These are phyloP conservation scores for Fragaria vesca DNA, from an alignment of 306 rosid genomes.

Conservation along the genomic window DNA sequence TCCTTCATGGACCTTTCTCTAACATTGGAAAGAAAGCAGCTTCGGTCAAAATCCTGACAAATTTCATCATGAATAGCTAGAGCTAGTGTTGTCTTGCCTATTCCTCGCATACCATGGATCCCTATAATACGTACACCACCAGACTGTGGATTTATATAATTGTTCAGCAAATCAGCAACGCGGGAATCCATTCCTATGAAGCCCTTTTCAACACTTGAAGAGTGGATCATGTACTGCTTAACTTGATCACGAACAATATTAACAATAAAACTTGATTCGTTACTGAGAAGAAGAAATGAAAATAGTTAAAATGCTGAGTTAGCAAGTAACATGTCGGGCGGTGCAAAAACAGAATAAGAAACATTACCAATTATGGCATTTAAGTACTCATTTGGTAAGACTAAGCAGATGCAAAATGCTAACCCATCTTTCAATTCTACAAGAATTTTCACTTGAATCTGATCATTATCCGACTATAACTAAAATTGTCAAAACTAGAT, in stretches of 20 bases:
- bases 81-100: neutral
- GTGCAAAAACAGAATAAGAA: neutral
- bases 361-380: neutral
- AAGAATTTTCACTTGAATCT: no score
- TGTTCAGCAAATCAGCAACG: neutral
- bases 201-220: neutral
- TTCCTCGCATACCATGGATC: neutral
- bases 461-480: no score
- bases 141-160: neutral
- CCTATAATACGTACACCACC: neutral
- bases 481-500: no score
- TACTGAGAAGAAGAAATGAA: neutral
- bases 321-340: no score
- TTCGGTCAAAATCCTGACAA: neutral
- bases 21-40: slow-evolving; percentile 5
- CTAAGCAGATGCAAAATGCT: no score
- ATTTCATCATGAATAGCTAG: neutral
- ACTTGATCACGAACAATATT: neutral
- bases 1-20: neutral
- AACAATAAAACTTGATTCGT: no score
- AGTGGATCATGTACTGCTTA: neutral
- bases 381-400: no score
- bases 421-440: no score
- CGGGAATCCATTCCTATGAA: neutral
- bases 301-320: no score